These are phyloP conservation scores for Globisporangium spiculum DNA, from an alignment of 352 stramenopile genomes.

Conservation along the genomic window DNA sequence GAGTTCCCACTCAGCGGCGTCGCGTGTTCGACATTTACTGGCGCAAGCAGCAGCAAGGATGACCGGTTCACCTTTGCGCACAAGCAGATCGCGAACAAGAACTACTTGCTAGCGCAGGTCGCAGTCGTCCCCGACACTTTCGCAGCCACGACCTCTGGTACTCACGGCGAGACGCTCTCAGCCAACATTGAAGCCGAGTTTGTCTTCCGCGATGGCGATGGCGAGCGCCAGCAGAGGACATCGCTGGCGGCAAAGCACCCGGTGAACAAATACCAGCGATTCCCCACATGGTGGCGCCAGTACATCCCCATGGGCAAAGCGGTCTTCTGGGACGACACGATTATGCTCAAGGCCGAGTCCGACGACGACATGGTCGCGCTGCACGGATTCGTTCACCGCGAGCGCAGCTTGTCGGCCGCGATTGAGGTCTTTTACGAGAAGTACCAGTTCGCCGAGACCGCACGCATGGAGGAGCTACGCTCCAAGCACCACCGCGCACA, in stretches of 20 bases:
- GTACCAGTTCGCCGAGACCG: constrained; percentile 71
- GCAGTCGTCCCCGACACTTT: constrained; percentile 22
- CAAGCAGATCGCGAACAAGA: constrained; percentile 39
- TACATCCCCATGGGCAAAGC: constrained; percentile 60
- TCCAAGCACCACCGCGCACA: constrained; percentile 21
- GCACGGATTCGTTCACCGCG: constrained; percentile 38
- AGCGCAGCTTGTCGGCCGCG: constrained; percentile 40
- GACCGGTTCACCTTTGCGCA: constrained; percentile 64
- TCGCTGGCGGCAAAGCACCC: constrained; percentile 28
- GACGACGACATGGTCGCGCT: constrained; percentile 50
- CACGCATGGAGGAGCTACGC: constrained; percentile 67
- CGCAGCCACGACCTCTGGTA: background rate
- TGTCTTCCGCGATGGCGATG: constrained; percentile 36
- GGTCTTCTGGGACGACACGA: constrained; percentile 75
- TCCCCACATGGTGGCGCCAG: constrained; percentile 50
- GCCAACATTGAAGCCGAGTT: constrained; percentile 45
- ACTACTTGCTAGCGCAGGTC: constrained; percentile 53
- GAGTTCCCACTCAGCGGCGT: constrained; percentile 43
- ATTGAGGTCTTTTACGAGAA: constrained; percentile 75
- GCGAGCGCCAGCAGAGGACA: background rate
- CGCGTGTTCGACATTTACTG: constrained; percentile 50
- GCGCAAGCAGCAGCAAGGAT: constrained; percentile 24
- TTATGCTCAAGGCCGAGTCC: constrained; percentile 48
- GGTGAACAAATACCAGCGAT: constrained; percentile 34
- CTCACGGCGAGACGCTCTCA: constrained; percentile 15